These are phyloP conservation scores for Fraxinus sp. DNA, from an alignment of 305 asterid species.

Conservation along the genomic window DNA sequence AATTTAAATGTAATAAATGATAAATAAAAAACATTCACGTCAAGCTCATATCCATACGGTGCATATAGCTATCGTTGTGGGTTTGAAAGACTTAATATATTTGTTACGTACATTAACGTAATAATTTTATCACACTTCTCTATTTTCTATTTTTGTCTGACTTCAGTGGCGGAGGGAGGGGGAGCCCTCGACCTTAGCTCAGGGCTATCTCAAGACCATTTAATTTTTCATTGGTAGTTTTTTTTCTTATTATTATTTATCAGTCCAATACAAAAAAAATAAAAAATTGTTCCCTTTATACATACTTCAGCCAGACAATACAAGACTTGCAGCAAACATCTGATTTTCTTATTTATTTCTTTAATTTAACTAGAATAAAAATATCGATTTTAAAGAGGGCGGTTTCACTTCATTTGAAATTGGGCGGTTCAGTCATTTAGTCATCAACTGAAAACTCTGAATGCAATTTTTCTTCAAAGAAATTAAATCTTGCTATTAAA, in stretches of 20 bases:
- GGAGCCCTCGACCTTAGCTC: too few species aligned
- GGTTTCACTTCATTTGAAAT: neutral
- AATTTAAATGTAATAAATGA: neutral
- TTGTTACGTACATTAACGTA: too few species aligned
- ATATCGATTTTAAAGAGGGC: neutral
- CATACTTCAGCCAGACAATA: neutral
- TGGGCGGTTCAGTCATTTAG: neutral
- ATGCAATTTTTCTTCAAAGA: too few species aligned
- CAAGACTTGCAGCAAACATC: neutral
- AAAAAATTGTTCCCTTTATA: too few species aligned
- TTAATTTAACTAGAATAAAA: neutral
- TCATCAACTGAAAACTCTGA: too few species aligned
- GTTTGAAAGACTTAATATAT: too few species aligned
- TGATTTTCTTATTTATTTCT: neutral
- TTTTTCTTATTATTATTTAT: too few species aligned
- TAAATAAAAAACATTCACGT: neutral
- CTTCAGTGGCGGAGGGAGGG: too few species aligned
- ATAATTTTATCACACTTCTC: too few species aligned
- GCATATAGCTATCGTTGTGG: neutral
- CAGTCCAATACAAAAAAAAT: neutral
- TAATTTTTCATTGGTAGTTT: too few species aligned
- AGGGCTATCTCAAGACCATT: too few species aligned
- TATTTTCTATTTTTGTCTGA: too few species aligned
- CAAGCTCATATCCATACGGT: neutral
- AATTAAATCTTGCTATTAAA: constrained; percentile 21